Conservation (phyloP, 2,329 filamentous ascomycete genomes). For the Esteya vermicola region DNA sequence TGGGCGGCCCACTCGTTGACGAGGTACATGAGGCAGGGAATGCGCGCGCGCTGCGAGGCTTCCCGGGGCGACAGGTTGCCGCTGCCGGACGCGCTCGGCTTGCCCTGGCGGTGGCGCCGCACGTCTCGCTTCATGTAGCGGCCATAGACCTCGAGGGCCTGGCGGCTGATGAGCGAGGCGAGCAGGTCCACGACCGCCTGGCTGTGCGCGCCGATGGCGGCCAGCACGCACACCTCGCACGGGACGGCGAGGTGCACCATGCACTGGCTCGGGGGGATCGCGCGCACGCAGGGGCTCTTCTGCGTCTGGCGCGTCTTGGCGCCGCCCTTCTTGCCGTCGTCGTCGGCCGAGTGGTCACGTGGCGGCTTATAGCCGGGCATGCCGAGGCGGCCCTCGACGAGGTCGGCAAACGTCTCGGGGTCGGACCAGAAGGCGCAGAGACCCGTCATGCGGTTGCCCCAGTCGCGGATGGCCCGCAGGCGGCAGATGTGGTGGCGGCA, state of each 20-base stretch:
- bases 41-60: constrained; percentile 29
- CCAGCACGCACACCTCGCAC: constrained; percentile 40
- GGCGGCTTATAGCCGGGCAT: no score
- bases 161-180: constrained; percentile 26
- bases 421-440: constrained; percentile 10
- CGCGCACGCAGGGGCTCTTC: background rate
- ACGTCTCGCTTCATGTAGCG: background rate
- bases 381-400: constrained; percentile 5
- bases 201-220: constrained; percentile 28
- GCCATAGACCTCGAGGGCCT: constrained; percentile 7
- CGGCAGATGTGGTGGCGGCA: background rate
- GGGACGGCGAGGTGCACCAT: constrained; percentile 10
- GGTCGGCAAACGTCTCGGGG: constrained; percentile 1
- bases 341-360: no score
- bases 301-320: no score
- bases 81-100: background rate
- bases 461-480: constrained; percentile 6
- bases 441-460: constrained; percentile 10
- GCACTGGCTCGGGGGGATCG: background rate
- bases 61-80: no score
- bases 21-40: constrained; percentile 24
- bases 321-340: no score
- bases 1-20: constrained; percentile 29
- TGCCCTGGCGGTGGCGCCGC: background rate
- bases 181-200: constrained; percentile 29